phyloP scores from a whole-genome alignment of 2,329 filamentous ascomycete species.

The Sphaceloma murrayae region DNA sequence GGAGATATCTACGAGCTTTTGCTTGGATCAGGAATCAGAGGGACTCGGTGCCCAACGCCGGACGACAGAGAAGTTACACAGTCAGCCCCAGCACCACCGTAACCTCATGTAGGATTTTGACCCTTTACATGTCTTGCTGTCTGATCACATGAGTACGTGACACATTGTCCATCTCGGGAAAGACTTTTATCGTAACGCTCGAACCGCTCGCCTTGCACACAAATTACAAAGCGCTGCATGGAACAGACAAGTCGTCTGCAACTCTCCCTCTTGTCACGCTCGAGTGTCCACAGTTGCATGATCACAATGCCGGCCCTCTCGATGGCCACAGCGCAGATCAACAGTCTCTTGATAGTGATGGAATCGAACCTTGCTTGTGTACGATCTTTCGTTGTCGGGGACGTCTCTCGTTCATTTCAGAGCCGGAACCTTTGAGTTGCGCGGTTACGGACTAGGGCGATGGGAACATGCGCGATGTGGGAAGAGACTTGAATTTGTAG shows the following conservation, averaged over 20 bases:
- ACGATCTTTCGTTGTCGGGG: neutral
- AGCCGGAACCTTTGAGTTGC: constrained; percentile 16
- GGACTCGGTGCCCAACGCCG: too few relatives aligned
- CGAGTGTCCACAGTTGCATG: constrained; percentile 11
- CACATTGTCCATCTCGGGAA: too few relatives aligned
- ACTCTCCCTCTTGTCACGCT: constrained; percentile 13
- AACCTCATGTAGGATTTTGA: neutral
- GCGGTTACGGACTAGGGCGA: constrained; percentile 16
- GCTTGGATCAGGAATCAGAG: too few relatives aligned
- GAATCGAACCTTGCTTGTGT: constrained; percentile 10
- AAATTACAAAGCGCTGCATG: constrained; percentile 16
- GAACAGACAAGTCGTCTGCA: constrained; percentile 18
- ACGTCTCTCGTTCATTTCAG: constrained; percentile 17
- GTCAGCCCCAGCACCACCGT: too few relatives aligned
- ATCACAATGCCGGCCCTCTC: constrained; percentile 4
- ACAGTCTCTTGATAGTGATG: neutral
- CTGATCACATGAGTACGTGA: too few relatives aligned
- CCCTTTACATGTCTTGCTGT: too few relatives aligned
- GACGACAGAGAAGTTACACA: too few relatives aligned
- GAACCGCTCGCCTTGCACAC: neutral
- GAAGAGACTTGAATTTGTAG: too few relatives aligned
- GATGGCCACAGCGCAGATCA: constrained; percentile 15
- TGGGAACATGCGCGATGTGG: constrained; percentile 13
- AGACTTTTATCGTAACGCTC: too few relatives aligned
- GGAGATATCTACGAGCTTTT: neutral